Base-by-base conservation (phyloP, 768 basidiomycete genomes). In the Mycena venus region DNA sequence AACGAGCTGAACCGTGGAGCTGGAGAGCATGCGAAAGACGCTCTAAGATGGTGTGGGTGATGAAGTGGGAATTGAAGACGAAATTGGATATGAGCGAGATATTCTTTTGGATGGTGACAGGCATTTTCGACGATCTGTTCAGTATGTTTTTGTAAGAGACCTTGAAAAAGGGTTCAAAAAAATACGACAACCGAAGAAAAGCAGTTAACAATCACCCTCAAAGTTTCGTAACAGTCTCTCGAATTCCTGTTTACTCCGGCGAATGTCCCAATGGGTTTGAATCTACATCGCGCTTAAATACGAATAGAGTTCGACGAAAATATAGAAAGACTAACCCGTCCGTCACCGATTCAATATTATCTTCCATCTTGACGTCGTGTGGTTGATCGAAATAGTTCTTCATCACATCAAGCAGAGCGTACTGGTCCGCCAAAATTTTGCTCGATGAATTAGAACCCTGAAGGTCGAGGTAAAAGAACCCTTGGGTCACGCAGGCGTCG, bases 401-500 rank as follows among this genome's bases (percentile, higher is more conserved):
- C 73, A 74, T 74, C 34, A 74, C 56, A 47, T 67, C 67, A 53
- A 74, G 59, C 34, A 74, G 67, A 32, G 58, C 66, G 9, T 74
- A 29, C 42, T 74, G 59, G 68, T 74, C 73, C 55, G 58, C 60
- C 44, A 74, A 56, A 32, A 74, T 64, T 55, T 59, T 49, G 23
- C 44, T 55, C 34, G 67, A 68, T 42, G 56, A 36, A 49, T 62
- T 27, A 42, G 59, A 49, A 60, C 67, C 67, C 55, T 74, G 58
- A 53, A 74, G 73, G 38, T 60, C 73, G 58, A 74, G 73, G 59
- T 74, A 74, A 49, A 74, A 74, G 55, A 74, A 74, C 29, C 73
- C 73, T 36, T 74, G 68, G 47, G 68, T 74, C 61, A 47, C 40
- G 58, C 72, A 74, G 42, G 66, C 64, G 65, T 62, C 55, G 31